Percentiles rank a stretch among this genome's conserved stretches.
phyloP scores from a whole-genome alignment of 2,329 filamentous ascomycete genomes.

The Clonostachys rosea region DNA sequence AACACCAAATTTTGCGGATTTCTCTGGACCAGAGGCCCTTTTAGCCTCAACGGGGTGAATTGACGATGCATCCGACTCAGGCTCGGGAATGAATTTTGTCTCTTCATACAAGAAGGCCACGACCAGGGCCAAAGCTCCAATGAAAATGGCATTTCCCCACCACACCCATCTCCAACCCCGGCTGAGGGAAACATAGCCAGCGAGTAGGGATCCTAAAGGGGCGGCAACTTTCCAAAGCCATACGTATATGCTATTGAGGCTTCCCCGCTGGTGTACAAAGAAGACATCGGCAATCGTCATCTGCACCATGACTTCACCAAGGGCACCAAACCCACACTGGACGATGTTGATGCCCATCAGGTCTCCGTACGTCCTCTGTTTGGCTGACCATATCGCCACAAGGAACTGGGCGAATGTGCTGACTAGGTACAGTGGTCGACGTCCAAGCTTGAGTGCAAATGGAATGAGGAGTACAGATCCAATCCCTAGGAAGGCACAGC shows the following conservation, averaged over 20 bases:
- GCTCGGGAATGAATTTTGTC: conserved; percentile 18
- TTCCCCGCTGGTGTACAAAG: conserved; percentile 39
- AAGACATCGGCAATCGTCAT: conserved; percentile 42
- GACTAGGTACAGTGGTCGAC: conserved; percentile 37
- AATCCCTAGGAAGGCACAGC: conserved; percentile 31
- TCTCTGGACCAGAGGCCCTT: too few relatives aligned
- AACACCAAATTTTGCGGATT: too few relatives aligned
- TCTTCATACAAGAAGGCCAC: conserved; percentile 36
- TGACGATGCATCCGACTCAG: conserved; percentile 1
- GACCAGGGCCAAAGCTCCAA: conserved; percentile 26
- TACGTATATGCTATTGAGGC: conserved; percentile 41
- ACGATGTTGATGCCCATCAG: not conserved
- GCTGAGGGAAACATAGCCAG: conserved; percentile 23
- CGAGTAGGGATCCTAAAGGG: conserved; percentile 28
- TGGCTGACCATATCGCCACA: too few relatives aligned
- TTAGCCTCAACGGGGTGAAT: too few relatives aligned
- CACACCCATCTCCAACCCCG: conserved; percentile 44
- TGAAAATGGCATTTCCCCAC: conserved; percentile 38
- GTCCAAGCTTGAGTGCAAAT: conserved; percentile 37
- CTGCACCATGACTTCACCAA: conserved; percentile 35
- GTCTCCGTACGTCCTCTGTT: too few relatives aligned
- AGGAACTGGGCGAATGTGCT: conserved; percentile 19
- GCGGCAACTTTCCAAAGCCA: conserved; percentile 13
- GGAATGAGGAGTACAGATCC: conserved; percentile 36
- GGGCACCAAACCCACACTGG: conserved; percentile 12